phyloP scores from a whole-genome alignment of 306 rosid species.

The Prunus fruticosa region DNA sequence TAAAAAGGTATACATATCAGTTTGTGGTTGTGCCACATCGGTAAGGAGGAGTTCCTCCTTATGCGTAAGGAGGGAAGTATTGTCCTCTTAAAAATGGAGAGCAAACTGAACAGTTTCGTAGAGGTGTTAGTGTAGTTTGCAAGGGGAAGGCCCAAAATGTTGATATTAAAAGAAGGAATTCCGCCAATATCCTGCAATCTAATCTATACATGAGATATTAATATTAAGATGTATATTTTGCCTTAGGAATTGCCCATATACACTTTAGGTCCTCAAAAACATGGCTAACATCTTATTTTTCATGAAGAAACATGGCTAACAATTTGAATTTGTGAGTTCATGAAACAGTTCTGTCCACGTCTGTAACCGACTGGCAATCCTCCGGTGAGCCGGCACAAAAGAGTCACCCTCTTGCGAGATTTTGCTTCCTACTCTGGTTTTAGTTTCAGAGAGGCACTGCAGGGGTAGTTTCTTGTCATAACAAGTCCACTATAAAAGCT shows the following conservation, averaged over 20 bases:
- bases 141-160: no score
- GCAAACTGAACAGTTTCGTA: no score
- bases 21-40: no score
- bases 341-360: not conserved
- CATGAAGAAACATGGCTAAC: not conserved
- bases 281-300: not conserved
- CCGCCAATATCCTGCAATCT: no score
- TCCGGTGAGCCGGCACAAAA: not conserved
- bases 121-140: no score
- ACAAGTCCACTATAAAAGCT: conserved; percentile 15
- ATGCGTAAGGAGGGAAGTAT: no score
- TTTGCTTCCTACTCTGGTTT: conserved; percentile 38
- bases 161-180: no score
- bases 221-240: no score
- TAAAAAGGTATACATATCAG: no score
- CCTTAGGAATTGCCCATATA: not conserved
- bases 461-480: conserved; percentile 20
- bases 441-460: conserved; percentile 70
- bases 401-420: not conserved
- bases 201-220: no score
- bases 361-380: not conserved
- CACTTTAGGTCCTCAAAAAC: not conserved
- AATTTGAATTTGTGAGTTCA: not conserved
- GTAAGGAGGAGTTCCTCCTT: no score
- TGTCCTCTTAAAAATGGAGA: no score